These are phyloP conservation scores for Dunaliella salina DNA, from an alignment of 163 green algal species.

Conservation along the genomic window DNA sequence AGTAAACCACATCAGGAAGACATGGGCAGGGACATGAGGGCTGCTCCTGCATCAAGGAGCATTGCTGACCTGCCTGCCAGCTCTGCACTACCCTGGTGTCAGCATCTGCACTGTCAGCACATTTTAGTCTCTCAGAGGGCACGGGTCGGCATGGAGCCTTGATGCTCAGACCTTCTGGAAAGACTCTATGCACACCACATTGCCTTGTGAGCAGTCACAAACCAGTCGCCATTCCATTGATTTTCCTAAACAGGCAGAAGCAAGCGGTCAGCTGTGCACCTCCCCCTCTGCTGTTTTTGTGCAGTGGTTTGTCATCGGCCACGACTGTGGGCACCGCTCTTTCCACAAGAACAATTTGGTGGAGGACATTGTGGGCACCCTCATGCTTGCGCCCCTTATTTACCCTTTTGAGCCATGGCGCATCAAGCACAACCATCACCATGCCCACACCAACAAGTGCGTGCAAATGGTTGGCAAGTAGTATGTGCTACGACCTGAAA, in stretches of 20 bases:
- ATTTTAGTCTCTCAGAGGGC: no score
- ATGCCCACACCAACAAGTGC: constrained; percentile 98
- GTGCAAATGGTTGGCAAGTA: no score
- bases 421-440: constrained; percentile 99
- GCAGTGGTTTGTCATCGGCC: constrained; percentile 91
- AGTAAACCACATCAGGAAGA: no score
- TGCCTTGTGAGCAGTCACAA: background rate
- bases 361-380: constrained; percentile 93
- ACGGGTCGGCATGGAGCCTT: no score
- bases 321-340: constrained; percentile 89
- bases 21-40: no score
- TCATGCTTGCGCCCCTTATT: constrained; percentile 89
- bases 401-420: constrained; percentile 97
- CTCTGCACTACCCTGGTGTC: no score
- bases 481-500: no score
- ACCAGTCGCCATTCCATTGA: background rate
- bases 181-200: background rate
- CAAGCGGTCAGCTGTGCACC: no score
- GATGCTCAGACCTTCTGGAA: background rate
- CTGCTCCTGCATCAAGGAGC: no score
- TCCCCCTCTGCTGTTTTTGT: background rate
- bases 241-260: no score
- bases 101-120: no score
- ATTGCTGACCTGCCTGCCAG: no score
- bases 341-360: constrained; percentile 94